These are phyloP conservation scores for Neurospora intermedia DNA, from an alignment of 495 filamentous ascomycete species.

Conservation along the genomic window DNA sequence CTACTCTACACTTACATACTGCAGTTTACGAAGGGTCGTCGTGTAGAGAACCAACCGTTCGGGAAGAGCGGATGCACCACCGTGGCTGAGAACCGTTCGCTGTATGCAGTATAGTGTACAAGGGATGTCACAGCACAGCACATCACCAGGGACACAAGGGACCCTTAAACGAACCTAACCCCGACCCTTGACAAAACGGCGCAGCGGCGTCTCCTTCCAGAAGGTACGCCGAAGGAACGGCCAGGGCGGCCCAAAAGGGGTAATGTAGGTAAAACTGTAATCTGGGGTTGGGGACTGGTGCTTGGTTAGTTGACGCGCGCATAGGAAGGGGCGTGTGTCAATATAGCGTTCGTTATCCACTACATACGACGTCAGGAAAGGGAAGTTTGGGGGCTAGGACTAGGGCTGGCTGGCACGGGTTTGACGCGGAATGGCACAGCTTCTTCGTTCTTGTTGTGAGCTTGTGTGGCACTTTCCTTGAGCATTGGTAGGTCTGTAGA, in stretches of 20 bases:
- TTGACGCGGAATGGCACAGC: background rate
- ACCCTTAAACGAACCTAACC: background rate
- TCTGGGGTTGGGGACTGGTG: background rate
- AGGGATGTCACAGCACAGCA: background rate
- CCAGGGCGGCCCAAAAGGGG: background rate
- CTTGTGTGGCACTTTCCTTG: background rate
- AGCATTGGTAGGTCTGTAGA: background rate
- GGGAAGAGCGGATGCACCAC: background rate
- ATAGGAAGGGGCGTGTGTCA: background rate
- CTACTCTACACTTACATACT: background rate
- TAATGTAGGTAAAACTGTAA: background rate
- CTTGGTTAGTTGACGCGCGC: background rate
- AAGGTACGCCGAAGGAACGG: background rate
- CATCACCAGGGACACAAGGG: background rate
- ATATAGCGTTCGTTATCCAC: no score
- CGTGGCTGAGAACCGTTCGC: background rate
- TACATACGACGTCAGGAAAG: background rate
- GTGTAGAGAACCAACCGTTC: background rate
- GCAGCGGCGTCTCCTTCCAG: background rate
- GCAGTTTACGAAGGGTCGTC: background rate
- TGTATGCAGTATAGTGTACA: background rate
- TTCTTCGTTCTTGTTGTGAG: background rate
- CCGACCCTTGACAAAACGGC: background rate
- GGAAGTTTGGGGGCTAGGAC: background rate
- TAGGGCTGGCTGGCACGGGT: background rate